Evolutionary conservation across 305 asterid genomes (phyloP).

Genomic region (Solanum hybrid): DNA sequence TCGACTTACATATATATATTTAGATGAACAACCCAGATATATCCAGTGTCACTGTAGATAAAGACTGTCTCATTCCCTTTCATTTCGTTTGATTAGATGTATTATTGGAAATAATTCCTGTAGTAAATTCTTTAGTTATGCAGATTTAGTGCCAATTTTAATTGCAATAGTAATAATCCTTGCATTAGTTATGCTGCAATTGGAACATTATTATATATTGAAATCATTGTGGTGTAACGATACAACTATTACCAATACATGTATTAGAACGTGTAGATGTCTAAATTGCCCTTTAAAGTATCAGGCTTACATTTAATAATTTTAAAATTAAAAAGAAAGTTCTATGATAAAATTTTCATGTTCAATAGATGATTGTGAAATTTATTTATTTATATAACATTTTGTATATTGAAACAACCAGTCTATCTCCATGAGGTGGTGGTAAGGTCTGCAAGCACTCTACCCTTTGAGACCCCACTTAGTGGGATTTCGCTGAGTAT

Average conservation of each 20-base stretch:
- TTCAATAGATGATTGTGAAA: not conserved
- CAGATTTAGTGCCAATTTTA: not conserved
- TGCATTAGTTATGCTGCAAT: not conserved
- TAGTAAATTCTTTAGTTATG: not conserved
- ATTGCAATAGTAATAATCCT: not conserved
- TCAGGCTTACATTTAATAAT: not conserved
- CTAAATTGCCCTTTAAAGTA: not conserved
- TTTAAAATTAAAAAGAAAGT: not conserved
- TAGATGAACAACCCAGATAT: not conserved
- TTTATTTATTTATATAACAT: not conserved
- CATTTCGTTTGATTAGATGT: not conserved
- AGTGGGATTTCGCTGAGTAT: not conserved
- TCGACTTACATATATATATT: not conserved
- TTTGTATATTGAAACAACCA: not conserved
- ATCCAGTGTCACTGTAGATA: not conserved
- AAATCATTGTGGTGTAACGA: not conserved
- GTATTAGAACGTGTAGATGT: not conserved
- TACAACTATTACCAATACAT: not conserved
- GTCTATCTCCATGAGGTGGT: not conserved
- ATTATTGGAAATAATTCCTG: not conserved
- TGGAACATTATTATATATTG: not conserved
- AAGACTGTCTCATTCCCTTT: not conserved
- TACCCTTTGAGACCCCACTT: not conserved
- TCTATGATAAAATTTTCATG: not conserved
- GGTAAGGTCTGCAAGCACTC: not conserved